Base-by-base conservation (phyloP, 2,329 filamentous ascomycete genomes). In the Byssoonygena ceratinophila region DNA sequence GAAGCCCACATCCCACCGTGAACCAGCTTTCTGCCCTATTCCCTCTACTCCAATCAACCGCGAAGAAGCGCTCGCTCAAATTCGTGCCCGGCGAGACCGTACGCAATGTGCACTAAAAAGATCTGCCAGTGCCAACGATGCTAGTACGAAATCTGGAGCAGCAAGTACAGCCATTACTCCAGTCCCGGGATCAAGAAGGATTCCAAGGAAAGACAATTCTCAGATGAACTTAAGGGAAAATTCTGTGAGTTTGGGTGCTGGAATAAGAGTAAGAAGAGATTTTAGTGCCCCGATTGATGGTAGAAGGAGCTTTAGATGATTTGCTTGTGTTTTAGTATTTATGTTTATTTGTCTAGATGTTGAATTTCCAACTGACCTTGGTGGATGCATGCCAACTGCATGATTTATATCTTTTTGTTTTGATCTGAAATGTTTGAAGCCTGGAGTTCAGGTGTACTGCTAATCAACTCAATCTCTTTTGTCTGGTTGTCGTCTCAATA, bases 31-130 rank as follows among this genome's bases (percentile, higher is more conserved):
- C 46, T 59, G 59, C 25, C 59, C 61, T 23, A 56, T 72, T 14
- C 65, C 68, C 1, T 67, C 69, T n/a, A 71, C 68, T 0, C 71
- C 72, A 3, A 67, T 74, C 50, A 70, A 65, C 46, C 68, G 73
- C 18, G 73, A 75, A 62, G 68, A 72, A 54, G 73, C 73, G 1
- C 63, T 76, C 1, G 73, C 74, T 6, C 72, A 74, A 56, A 76
- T 76, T 39, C 62, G 71, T 53, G 72, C 72, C n/a, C 63, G 73
- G 44, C 66, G 73, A 51, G 71, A 68, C 12, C 66, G 71, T 46
- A 68, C 73, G n/a, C 68, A 68, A 54, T 66, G 52, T 14, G 53
- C 54, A 65, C 59, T 63, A 54, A 67, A 72, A 54, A 62, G 68
- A 54, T 71, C 68, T 43, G 66, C 64, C 9, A 72, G 69, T 44